Conservation (phyloP, 2,329 filamentous ascomycete genomes). For the Colletotrichum lupini region DNA sequence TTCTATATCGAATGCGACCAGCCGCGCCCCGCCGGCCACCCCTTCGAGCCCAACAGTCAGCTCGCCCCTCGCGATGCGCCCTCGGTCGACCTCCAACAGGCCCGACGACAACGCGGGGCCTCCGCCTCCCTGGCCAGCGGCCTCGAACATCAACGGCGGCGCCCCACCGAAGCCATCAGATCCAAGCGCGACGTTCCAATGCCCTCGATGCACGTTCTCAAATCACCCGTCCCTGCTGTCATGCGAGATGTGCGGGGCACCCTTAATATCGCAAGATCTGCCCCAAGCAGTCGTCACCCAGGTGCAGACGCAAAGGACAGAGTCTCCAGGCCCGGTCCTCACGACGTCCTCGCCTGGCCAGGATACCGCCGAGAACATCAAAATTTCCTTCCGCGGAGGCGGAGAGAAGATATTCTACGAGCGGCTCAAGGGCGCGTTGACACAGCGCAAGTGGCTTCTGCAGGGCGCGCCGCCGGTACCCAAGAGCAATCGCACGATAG, state of each 20-base stretch:
- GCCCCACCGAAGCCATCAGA: slow-evolving; percentile 40
- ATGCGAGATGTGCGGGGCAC: slow-evolving; percentile 92
- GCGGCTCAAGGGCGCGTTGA: slow-evolving; percentile 85
- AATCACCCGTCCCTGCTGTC: slow-evolving; percentile 88
- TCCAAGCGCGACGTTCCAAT: slow-evolving; percentile 65
- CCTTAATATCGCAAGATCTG: slow-evolving; percentile 69
- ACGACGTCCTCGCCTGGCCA: slow-evolving; percentile 48
- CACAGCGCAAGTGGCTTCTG: slow-evolving; percentile 95
- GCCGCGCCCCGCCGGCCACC: slow-evolving; percentile 52
- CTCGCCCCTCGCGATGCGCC: slow-evolving; percentile 32
- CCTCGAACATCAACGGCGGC: slow-evolving; percentile 36
- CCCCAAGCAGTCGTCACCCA: slow-evolving; percentile 50
- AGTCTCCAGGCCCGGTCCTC: slow-evolving; percentile 83
- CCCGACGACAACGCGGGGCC: slow-evolving; percentile 13
- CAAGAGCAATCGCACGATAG: slow-evolving; percentile 58
- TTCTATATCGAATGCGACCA: slow-evolving; percentile 79
- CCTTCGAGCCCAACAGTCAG: slow-evolving; percentile 39
- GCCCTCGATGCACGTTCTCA: slow-evolving; percentile 90
- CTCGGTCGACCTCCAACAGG: slow-evolving; percentile 9
- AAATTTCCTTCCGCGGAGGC: slow-evolving; percentile 89
- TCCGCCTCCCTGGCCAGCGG: slow-evolving; percentile 31
- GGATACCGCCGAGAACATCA: slow-evolving; percentile 80
- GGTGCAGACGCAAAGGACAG: slow-evolving; percentile 60
- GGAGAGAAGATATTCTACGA: slow-evolving; percentile 93
- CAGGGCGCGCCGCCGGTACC: slow-evolving; percentile 91